Evolutionary conservation across 495 filamentous ascomycete species (phyloP).

Genomic region (Trichodelitschia bisporula): DNA sequence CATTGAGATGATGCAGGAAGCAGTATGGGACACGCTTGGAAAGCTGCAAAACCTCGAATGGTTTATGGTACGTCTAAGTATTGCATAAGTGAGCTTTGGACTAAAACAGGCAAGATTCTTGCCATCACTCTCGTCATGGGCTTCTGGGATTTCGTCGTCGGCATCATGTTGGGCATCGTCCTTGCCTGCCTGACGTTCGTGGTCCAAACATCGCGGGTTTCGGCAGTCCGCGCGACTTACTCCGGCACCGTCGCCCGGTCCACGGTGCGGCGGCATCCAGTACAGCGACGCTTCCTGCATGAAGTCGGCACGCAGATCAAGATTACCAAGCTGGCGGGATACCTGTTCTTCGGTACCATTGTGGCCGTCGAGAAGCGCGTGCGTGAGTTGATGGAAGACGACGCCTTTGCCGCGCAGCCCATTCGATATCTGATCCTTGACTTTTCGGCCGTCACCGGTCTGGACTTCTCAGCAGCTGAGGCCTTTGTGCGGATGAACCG

Average conservation of each 20-base stretch:
- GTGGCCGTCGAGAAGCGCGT: slow-evolving; percentile 79
- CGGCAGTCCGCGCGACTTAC: slow-evolving; percentile 67
- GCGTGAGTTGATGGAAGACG: slow-evolving; percentile 53
- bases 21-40: slow-evolving; percentile 65
- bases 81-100: neutral
- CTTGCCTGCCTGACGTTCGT: slow-evolving; percentile 78
- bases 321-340: slow-evolving; percentile 74
- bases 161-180: slow-evolving; percentile 77
- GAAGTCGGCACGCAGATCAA: slow-evolving; percentile 70
- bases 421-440: slow-evolving; percentile 85
- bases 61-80: slow-evolving; percentile 35
- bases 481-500: slow-evolving; percentile 81
- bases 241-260: slow-evolving; percentile 71
- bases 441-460: slow-evolving; percentile 63
- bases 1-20: slow-evolving; percentile 71
- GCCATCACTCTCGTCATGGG: slow-evolving; percentile 94
- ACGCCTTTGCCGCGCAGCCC: slow-evolving; percentile 46
- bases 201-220: slow-evolving; percentile 69
- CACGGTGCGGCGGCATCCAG: slow-evolving; percentile 71
- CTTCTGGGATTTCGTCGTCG: slow-evolving; percentile 80
- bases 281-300: slow-evolving; percentile 65
- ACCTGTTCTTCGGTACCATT: slow-evolving; percentile 91
- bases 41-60: slow-evolving; percentile 73
- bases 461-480: slow-evolving; percentile 90
- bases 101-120: slow-evolving; percentile 28